phyloP scores from a whole-genome alignment of 2,329 filamentous ascomycete species.

The Amylocarpus encephaloides region DNA sequence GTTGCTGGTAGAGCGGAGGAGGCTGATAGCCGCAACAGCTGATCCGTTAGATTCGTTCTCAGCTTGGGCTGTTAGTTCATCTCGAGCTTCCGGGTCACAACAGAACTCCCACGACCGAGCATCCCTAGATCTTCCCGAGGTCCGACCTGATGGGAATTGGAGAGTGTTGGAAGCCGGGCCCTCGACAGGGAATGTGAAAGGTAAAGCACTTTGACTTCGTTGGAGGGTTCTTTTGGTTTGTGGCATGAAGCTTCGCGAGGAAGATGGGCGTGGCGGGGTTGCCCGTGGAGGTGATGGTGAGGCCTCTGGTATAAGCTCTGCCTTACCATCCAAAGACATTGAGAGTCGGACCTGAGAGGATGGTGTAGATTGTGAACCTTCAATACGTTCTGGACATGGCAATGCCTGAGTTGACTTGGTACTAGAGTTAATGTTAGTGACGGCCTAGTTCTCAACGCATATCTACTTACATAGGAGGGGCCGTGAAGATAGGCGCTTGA shows the following conservation, averaged over 20 bases:
- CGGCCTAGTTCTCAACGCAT: not conserved
- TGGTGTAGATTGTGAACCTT: slow-evolving; percentile 15
- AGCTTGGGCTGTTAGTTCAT: slow-evolving; percentile 73
- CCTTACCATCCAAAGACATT: slow-evolving; percentile 82
- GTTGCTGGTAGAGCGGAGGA: slow-evolving; percentile 66
- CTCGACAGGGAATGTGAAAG: slow-evolving; percentile 49
- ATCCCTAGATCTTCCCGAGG: slow-evolving; percentile 73
- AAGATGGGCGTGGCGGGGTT: slow-evolving; percentile 42
- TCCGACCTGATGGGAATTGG: slow-evolving; percentile 43
- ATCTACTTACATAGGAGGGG: slow-evolving; percentile 39
- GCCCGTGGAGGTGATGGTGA: slow-evolving; percentile 58
- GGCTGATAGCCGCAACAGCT: slow-evolving; percentile 72
- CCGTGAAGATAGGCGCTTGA: slow-evolving; percentile 27
- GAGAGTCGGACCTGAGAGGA: slow-evolving; percentile 60
- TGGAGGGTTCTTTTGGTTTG: slow-evolving; percentile 49
- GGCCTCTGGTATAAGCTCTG: slow-evolving; percentile 70
- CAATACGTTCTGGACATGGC: slow-evolving; percentile 28
- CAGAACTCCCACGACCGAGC: slow-evolving; percentile 88
- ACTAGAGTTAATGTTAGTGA: slow-evolving; percentile 15
- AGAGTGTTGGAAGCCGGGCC: slow-evolving; percentile 37
- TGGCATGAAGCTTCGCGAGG: slow-evolving; percentile 36
- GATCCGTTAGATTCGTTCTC: slow-evolving; percentile 76
- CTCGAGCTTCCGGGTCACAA: slow-evolving; percentile 72
- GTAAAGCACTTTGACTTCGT: slow-evolving; percentile 64
- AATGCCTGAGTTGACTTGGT: slow-evolving; percentile 20